These are phyloP conservation scores for Crithidia brevicula DNA, from an alignment of 208 protist genomes.

Conservation along the genomic window DNA sequence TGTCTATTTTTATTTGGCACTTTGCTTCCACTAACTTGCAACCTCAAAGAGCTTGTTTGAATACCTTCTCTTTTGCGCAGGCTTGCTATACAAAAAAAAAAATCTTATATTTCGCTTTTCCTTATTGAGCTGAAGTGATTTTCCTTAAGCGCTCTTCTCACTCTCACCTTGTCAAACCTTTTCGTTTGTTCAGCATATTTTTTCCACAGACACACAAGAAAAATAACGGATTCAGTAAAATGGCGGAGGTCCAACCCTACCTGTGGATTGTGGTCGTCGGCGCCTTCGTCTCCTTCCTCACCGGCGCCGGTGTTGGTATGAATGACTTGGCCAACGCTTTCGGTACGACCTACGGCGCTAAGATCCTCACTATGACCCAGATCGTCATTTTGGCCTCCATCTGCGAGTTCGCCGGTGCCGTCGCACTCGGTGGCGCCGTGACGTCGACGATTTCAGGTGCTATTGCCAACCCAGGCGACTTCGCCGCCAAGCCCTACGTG, in stretches of 20 bases:
- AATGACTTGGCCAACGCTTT: conserved; percentile 86
- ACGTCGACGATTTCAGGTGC: conserved; percentile 56
- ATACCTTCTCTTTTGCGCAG: background rate
- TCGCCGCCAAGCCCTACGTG: conserved; percentile 46
- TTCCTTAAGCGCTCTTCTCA: background rate
- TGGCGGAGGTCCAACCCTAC: conserved; percentile 2
- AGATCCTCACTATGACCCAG: conserved; percentile 53
- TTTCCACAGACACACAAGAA: background rate
- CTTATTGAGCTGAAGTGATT: background rate
- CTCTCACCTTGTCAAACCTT: background rate
- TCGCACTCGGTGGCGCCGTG: conserved; percentile 51
- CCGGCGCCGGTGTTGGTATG: conserved; percentile 58
- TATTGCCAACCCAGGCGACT: conserved; percentile 44
- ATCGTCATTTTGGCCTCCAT: conserved; percentile 67
- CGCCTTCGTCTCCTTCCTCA: conserved; percentile 55
- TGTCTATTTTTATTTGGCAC: background rate
- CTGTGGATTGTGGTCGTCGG: conserved; percentile 20
- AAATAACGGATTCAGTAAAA: background rate
- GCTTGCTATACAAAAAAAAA: background rate
- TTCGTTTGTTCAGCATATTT: background rate
- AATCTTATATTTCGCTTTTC: background rate
- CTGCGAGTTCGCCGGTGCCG: conserved; percentile 64
- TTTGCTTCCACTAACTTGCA: background rate
- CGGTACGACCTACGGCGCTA: conserved; percentile 63
- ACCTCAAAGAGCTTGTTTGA: background rate